These are phyloP conservation scores for Aspergillus carbonarius DNA, from an alignment of 2,329 filamentous ascomycete species.

Conservation along the genomic window DNA sequence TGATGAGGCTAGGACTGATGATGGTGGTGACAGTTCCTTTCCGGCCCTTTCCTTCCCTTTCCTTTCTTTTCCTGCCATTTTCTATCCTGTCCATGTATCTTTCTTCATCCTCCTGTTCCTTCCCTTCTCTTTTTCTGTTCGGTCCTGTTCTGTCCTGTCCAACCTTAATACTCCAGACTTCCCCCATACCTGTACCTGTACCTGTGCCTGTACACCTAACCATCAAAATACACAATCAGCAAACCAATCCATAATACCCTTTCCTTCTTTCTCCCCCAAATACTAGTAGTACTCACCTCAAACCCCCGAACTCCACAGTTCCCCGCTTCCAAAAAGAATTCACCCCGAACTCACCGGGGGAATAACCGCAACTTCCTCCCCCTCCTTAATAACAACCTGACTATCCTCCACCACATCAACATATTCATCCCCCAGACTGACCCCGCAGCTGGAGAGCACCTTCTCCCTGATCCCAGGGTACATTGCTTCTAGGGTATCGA, in stretches of 20 bases:
- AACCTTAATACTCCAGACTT: neutral
- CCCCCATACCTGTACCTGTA: neutral
- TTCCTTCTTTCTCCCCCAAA: neutral
- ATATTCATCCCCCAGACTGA: conserved; percentile 47
- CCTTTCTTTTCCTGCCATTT: neutral
- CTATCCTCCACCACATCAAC: conserved; percentile 37
- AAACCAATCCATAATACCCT: neutral
- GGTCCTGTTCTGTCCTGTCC: neutral
- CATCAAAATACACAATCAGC: neutral
- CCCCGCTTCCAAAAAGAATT: neutral
- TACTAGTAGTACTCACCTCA: too few species aligned
- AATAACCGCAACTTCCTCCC: conserved; percentile 48
- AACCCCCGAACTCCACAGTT: too few species aligned
- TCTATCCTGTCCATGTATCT: neutral
- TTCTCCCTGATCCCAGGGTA: conserved; percentile 44
- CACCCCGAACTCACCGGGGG: conserved; percentile 50
- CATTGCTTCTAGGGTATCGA: conserved; percentile 36
- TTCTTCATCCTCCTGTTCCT: neutral
- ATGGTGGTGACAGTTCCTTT: neutral
- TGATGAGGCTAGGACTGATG: neutral
- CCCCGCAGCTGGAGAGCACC: conserved; percentile 40
- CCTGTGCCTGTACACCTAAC: neutral
- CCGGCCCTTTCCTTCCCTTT: neutral
- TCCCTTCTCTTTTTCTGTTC: neutral
- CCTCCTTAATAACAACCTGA: conserved; percentile 32